These are phyloP conservation scores for Daphne laureola DNA, from an alignment of 441 rosid genomes.

Conservation along the genomic window DNA sequence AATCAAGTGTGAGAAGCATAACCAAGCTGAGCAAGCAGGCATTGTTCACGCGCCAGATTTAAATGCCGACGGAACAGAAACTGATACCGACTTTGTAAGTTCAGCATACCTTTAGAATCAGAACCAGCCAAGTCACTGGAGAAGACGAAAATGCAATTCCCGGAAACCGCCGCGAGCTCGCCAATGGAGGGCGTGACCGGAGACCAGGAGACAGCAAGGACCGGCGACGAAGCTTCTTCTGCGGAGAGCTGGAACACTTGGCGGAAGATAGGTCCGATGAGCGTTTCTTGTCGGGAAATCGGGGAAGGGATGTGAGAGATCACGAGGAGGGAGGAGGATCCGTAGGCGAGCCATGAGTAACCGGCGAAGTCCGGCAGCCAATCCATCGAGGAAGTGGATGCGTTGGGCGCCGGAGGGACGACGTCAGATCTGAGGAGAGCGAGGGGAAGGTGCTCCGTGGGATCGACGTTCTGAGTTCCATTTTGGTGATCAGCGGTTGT, in stretches of 20 bases:
- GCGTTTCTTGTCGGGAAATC: constrained; percentile 47
- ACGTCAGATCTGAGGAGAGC: constrained; percentile 52
- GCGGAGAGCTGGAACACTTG: constrained; percentile 70
- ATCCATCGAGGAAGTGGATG: constrained; percentile 59
- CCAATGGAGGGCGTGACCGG: constrained; percentile 66
- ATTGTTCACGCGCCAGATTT: too few species aligned
- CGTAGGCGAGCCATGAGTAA: constrained; percentile 92
- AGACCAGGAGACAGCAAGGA: constrained; percentile 76
- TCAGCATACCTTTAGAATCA: constrained; percentile 25
- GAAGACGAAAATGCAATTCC: constrained; percentile 42
- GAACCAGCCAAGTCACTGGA: constrained; percentile 34
- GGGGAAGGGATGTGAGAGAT: constrained; percentile 92
- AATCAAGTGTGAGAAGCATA: too few species aligned
- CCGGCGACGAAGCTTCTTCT: constrained; percentile 30
- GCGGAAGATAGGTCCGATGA: constrained; percentile 61
- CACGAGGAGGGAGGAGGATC: constrained; percentile 83
- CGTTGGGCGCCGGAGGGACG: constrained; percentile 69
- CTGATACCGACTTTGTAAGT: not conserved
- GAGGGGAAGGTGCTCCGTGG: constrained; percentile 49
- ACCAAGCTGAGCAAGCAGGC: too few species aligned
- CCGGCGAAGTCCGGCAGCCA: constrained; percentile 86
- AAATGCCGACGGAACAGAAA: not conserved
- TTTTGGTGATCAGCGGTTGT: constrained; percentile 17
- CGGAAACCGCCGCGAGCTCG: constrained; percentile 76
- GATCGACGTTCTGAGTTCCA: constrained; percentile 29